These are phyloP conservation scores for Boletus tylopilopsis DNA, from an alignment of 768 basidiomycete species.

Conservation along the genomic window DNA sequence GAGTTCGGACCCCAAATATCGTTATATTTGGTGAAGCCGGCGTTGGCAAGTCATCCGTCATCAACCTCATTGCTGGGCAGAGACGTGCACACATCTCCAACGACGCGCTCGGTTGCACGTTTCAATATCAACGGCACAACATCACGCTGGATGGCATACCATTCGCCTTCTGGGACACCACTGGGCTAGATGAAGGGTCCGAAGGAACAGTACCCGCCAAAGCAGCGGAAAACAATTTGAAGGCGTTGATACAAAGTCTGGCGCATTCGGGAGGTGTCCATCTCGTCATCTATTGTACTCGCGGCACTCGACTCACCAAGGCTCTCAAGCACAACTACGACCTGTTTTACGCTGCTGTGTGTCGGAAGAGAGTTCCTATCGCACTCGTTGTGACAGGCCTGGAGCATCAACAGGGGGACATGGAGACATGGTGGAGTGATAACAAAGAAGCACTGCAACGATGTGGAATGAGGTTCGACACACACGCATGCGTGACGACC, in stretches of 20 bases:
- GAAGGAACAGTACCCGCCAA: constrained; percentile 23
- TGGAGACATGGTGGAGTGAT: constrained; percentile 37
- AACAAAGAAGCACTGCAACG: constrained; percentile 31
- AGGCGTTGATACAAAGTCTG: constrained; percentile 31
- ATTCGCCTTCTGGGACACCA: constrained; percentile 32
- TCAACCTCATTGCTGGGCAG: constrained; percentile 38
- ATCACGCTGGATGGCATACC: constrained; percentile 14
- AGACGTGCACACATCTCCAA: constrained; percentile 30
- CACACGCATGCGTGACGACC: constrained; percentile 42
- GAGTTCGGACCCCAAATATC: constrained; percentile 25
- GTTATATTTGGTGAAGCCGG: constrained; percentile 43
- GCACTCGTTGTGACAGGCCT: constrained; percentile 32
- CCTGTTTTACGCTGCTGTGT: constrained; percentile 30
- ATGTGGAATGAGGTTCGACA: constrained; percentile 36
- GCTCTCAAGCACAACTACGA: constrained; percentile 28
- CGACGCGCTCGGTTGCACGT: constrained; percentile 35
- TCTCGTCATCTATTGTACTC: constrained; percentile 33
- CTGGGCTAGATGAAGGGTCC: constrained; percentile 29
- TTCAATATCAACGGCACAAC: constrained; percentile 24
- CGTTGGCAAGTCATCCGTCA: constrained; percentile 40
- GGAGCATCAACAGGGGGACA: constrained; percentile 30
- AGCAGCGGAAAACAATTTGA: constrained; percentile 24
- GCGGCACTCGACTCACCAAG: constrained; percentile 26
- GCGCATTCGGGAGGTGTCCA: constrained; percentile 26
- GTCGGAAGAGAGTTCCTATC: constrained; percentile 30